These are phyloP conservation scores for Elaeis oleifera DNA, from an alignment of 202 grass and related monocot genomes.

Conservation along the genomic window DNA sequence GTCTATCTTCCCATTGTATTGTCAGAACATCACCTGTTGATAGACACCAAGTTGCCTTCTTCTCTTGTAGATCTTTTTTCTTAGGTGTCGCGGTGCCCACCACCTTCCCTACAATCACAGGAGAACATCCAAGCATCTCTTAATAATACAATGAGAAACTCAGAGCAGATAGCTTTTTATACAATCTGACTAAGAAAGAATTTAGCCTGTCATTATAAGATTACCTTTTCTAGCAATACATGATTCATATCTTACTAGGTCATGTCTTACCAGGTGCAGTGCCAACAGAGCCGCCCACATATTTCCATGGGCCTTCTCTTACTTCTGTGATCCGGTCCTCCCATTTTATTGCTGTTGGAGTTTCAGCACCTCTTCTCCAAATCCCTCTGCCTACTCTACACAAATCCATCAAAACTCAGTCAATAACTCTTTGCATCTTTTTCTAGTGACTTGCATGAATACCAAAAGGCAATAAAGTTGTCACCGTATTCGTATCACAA, in stretches of 20 bases:
- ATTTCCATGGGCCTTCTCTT: slow-evolving; percentile 84
- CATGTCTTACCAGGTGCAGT: slow-evolving; percentile 65
- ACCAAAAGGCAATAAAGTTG: neutral
- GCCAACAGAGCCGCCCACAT: slow-evolving; percentile 66
- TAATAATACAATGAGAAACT: neutral
- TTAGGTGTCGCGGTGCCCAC: slow-evolving; percentile 57
- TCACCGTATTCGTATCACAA: slow-evolving; percentile 75
- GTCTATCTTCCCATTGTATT: slow-evolving; percentile 46
- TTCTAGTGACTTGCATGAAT: neutral
- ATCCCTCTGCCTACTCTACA: slow-evolving; percentile 97
- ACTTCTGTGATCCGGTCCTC: slow-evolving; percentile 82
- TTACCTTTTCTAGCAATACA: too few relatives aligned
- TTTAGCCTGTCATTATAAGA: too few relatives aligned
- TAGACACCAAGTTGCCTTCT: slow-evolving; percentile 55
- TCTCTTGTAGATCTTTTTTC: slow-evolving; percentile 43
- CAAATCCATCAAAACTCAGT: neutral
- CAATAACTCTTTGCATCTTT: neutral
- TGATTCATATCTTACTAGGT: too few relatives aligned
- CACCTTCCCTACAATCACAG: slow-evolving; percentile 59
- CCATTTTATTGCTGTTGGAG: slow-evolving; percentile 60
- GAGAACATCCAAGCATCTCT: slow-evolving; percentile 15
- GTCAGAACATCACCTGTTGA: slow-evolving; percentile 74
- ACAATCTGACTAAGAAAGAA: neutral
- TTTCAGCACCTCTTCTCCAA: slow-evolving; percentile 88
- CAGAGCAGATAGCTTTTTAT: too few relatives aligned